Evolutionary conservation across 164 flowering plant species (phyloP), one percentile per base, ranked within the genome.

Genomic region (Magnolia kwangsiensis): DNA sequence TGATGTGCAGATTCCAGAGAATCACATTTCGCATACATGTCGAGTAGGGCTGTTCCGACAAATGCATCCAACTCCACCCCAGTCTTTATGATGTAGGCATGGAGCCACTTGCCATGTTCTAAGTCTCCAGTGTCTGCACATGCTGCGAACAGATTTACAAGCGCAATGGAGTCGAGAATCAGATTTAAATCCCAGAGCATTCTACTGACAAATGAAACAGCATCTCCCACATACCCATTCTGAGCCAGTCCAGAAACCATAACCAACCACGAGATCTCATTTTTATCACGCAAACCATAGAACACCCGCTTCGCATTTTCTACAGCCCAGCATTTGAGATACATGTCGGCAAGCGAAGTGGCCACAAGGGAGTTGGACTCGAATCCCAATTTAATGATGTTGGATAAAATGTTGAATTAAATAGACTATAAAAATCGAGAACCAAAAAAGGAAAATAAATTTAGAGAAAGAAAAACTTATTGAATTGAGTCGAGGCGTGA

Each of bases 21-120:
- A 23, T 74, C 74, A 18, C 63, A 77, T 72, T 77, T 77, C 1
- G 71, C 75, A 77, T 77, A 77, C 79, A 77, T 77, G 64, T 65
- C 23, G 4, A 77, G 71, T 50, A 77, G 51, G 64, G 79, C 71
- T 3, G 79, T 77, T 72, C 79, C 79, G n/a, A 77, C 23, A 64
- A 77, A 71, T 8, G 50, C 74, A 29, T 77, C 65, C 63, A 65
- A 13, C 51, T 45, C 64, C 50, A 51, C 14, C 50, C 72, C 71
- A 5, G 50, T 59, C 58, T 78, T 78, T 55, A 78, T 61, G 14
- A 73, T 20, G 49, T 72, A 73, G 19, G 24, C 29, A 24, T 78
- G 80, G 11, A 74, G 72, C 80, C 72, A 73, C 31, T 50, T 66
- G 29, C 80, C 80, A 72, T 14, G 37, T 73, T 67, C 58, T 37